A percentile compares a stretch with the other conserved stretches of the same genome.
Conservation (phyloP, 2,329 filamentous ascomycete species). For the Fusarium solani-melongenae region DNA sequence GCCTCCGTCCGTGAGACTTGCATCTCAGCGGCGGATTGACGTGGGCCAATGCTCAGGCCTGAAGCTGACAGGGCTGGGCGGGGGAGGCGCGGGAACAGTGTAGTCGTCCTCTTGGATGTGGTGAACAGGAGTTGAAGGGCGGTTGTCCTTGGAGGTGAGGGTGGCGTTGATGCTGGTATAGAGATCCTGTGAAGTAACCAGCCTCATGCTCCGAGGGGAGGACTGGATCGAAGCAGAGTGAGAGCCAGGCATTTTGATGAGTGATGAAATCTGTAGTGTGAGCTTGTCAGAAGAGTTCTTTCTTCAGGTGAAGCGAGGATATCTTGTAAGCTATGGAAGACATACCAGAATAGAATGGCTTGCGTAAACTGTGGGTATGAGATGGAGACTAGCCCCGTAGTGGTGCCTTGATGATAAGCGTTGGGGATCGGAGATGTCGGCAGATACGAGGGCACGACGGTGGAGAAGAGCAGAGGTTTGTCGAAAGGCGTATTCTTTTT, state of each 20-base stretch:
- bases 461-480: conserved; percentile 10
- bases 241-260: conserved; percentile 48
- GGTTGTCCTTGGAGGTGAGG: conserved; percentile 56
- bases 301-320: not conserved
- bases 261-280: conserved; percentile 9
- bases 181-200: conserved; percentile 61
- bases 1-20: conserved; percentile 13
- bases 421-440: conserved; percentile 9
- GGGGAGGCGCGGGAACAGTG: conserved; percentile 72
- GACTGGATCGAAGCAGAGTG: conserved; percentile 58
- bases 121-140: conserved; percentile 59
- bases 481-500: not conserved
- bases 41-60: conserved; percentile 66
- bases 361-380: conserved; percentile 43
- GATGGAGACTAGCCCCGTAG: conserved; percentile 33
- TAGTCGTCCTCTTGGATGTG: conserved; percentile 69
- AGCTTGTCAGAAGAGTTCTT: conserved; percentile 10
- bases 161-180: conserved; percentile 65
- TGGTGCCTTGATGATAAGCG: conserved; percentile 25
- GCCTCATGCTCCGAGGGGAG: conserved; percentile 57
- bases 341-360: conserved; percentile 36
- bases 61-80: conserved; percentile 72
- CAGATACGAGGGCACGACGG: conserved; percentile 6
- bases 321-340: conserved; percentile 28
- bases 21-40: conserved; percentile 44